Conservation (phyloP, 225 moss, liverwort and hornwort species). For the Marchantia paleacea region DNA sequence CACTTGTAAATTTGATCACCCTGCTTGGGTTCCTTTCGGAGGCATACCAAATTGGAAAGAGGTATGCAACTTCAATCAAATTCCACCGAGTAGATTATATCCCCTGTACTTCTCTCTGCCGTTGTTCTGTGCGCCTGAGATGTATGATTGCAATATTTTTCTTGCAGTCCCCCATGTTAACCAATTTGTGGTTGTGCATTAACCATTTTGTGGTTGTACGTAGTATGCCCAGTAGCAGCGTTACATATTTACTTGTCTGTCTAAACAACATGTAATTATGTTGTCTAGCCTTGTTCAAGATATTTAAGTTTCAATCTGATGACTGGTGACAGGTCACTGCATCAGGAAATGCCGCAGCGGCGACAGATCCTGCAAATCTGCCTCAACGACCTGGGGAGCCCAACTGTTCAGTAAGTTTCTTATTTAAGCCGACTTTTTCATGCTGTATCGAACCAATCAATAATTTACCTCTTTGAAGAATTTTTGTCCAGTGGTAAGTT, state of each 20-base stretch:
- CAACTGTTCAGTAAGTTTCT: slow-evolving; percentile 72
- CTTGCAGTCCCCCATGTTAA: background rate
- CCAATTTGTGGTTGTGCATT: background rate
- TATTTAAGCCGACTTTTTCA: too few species aligned
- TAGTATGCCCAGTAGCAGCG: background rate
- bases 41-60: slow-evolving; percentile 99
- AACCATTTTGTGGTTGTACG: background rate
- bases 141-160: background rate
- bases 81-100: background rate
- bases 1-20: slow-evolving; percentile 92
- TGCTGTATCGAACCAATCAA: too few species aligned
- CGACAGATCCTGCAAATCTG: slow-evolving; percentile 50
- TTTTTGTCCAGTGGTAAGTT: too few species aligned
- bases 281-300: background rate
- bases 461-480: too few species aligned
- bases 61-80: slow-evolving; percentile 34
- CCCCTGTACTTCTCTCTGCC: background rate
- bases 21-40: slow-evolving; percentile 84
- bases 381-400: slow-evolving; percentile 87
- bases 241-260: background rate
- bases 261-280: background rate
- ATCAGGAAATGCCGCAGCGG: slow-evolving; percentile 26
- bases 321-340: slow-evolving; percentile 48
- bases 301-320: background rate
- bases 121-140: background rate